Conservation (phyloP, 257 asterid genomes). For the Fraxinus quadrangulata region DNA sequence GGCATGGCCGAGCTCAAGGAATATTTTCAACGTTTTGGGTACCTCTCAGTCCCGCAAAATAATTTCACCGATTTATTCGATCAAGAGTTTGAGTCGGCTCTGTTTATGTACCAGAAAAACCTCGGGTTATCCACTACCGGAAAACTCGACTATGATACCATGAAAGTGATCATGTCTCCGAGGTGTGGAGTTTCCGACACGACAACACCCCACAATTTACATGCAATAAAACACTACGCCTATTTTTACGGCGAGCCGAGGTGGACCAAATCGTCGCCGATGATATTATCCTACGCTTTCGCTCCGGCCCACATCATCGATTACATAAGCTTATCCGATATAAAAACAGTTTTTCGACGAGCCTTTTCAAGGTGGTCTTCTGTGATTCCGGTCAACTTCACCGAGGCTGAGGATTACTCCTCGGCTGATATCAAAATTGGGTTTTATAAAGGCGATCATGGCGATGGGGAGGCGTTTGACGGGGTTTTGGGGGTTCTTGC, state of each 20-base stretch:
- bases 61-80: slow-evolving; percentile 63
- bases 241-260: slow-evolving; percentile 63
- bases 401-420: slow-evolving; percentile 48
- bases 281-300: slow-evolving; percentile 66
- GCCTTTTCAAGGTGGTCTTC: slow-evolving; percentile 85
- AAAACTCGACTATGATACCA: slow-evolving; percentile 54
- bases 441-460: slow-evolving; percentile 80
- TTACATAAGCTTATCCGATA: slow-evolving; percentile 40
- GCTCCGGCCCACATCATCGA: slow-evolving; percentile 52
- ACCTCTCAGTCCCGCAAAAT: slow-evolving; percentile 33
- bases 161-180: slow-evolving; percentile 54
- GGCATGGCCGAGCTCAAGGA: slow-evolving; percentile 83
- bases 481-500: slow-evolving; percentile 81
- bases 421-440: slow-evolving; percentile 78
- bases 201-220: slow-evolving; percentile 18
- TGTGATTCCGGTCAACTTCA: slow-evolving; percentile 83
- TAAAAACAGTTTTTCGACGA: slow-evolving; percentile 40
- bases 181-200: slow-evolving; percentile 71
- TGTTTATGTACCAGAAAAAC: slow-evolving; percentile 54
- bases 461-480: slow-evolving; percentile 86
- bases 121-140: slow-evolving; percentile 59
- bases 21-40: slow-evolving; percentile 82
- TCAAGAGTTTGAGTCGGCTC: slow-evolving; percentile 55
- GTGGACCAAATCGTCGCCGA: slow-evolving; percentile 54
- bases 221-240: slow-evolving; percentile 46